phyloP scores from a whole-genome alignment of 1,139 yeast species.

The Scheffersomyces parashehatae region DNA sequence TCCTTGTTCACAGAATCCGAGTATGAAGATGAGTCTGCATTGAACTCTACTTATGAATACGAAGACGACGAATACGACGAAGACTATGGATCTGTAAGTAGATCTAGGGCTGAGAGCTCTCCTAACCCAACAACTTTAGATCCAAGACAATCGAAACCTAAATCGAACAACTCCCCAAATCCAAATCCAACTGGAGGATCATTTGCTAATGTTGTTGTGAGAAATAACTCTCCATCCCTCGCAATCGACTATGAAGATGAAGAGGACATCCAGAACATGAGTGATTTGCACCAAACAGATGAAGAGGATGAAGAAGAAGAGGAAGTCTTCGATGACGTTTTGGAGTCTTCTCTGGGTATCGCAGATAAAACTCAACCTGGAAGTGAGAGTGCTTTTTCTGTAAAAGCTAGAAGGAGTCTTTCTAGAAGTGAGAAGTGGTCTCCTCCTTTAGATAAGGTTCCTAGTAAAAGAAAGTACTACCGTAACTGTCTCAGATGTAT shows the following conservation, averaged over 20 bases:
- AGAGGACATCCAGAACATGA: conserved; percentile 31
- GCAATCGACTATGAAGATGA: conserved; percentile 25
- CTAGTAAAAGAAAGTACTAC: conserved; percentile 45
- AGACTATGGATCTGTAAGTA: conserved; percentile 11
- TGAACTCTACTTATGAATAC: conserved; percentile 4
- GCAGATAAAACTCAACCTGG: conserved; percentile 5
- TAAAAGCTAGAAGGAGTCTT: background rate
- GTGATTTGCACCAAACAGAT: conserved; percentile 39
- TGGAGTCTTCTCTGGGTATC: conserved; percentile 9
- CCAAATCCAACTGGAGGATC: background rate
- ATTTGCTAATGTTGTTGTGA: background rate
- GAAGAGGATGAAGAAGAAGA: conserved; percentile 36
- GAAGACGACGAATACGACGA: conserved; percentile 16
- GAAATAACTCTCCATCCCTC: background rate
- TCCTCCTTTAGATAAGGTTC: conserved; percentile 39
- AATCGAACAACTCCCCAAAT: background rate
- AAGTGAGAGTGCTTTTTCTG: background rate
- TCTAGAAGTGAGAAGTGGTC: conserved; percentile 41
- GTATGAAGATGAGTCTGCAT: background rate
- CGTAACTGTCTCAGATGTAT: conserved; percentile 61
- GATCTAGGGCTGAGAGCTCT: conserved; percentile 1
- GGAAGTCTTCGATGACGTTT: conserved; percentile 17
- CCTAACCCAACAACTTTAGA: background rate
- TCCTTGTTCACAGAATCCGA: conserved; percentile 1
- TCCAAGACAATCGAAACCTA: conserved; percentile 1